A percentile compares a stretch with the other conserved stretches of the same genome.
phyloP scores from a whole-genome alignment of 2,329 filamentous ascomycete species.

The Fusarium stilboides region DNA sequence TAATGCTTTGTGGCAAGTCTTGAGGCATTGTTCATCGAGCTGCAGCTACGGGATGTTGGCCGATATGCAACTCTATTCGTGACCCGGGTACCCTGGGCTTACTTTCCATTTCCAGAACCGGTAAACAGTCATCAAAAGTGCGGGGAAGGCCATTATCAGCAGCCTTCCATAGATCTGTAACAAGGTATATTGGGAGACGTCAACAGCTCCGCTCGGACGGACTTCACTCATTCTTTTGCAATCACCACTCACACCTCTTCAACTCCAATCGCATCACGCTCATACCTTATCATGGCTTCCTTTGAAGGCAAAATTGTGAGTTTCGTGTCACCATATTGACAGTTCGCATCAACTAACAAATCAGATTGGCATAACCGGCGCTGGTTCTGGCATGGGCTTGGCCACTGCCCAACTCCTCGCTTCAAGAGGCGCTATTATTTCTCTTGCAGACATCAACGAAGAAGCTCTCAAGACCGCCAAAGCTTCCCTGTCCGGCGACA shows the following conservation, averaged over 20 bases:
- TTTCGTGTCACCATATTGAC: accelerated
- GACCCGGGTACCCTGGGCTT: not conserved
- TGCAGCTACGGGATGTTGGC: not conserved
- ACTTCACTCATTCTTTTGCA: not conserved
- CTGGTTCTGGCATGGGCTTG: slow-evolving; percentile 42
- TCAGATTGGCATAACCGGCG: slow-evolving; percentile 41
- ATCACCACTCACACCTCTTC: not conserved
- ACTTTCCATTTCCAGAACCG: slow-evolving; percentile 24
- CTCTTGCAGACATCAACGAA: slow-evolving; percentile 39
- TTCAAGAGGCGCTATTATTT: slow-evolving; percentile 40
- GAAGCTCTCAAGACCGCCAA: slow-evolving; percentile 9
- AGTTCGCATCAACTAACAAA: not conserved
- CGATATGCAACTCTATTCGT: not conserved
- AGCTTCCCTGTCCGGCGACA: not conserved
- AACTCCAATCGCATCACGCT: not conserved
- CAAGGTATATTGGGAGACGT: not conserved
- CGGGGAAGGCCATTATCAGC: not conserved
- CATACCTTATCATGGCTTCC: not conserved
- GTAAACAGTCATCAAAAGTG: not conserved
- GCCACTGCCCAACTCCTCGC: slow-evolving; percentile 44
- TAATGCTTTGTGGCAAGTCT: too few relatives aligned
- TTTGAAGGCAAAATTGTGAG: slow-evolving; percentile 24
- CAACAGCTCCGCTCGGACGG: too few relatives aligned
- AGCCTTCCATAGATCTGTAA: too few relatives aligned
- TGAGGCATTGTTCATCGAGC: not conserved